phyloP scores from a whole-genome alignment of 768 basidiomycete species.

The Suillus paluster region DNA sequence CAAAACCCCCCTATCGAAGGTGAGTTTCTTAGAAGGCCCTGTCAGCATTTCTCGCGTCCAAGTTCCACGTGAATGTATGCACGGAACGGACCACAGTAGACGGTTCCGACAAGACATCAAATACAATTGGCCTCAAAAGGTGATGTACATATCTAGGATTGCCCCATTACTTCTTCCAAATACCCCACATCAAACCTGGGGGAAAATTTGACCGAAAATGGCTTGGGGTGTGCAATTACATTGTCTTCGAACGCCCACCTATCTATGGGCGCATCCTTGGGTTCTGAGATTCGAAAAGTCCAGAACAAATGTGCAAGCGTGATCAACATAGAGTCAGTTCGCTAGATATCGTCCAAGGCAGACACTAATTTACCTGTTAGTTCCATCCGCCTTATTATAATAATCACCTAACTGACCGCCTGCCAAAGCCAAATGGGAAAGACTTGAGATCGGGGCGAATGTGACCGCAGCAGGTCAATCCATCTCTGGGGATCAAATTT shows the following conservation, averaged over 20 bases:
- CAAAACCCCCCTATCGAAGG: not conserved
- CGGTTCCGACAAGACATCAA: not conserved
- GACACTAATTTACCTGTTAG: slow-evolving; percentile 37
- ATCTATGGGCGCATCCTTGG: slow-evolving; percentile 57
- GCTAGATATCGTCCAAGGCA: slow-evolving; percentile 61
- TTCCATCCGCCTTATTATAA: not conserved
- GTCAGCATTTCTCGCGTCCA: not conserved
- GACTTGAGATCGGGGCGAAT: slow-evolving; percentile 50
- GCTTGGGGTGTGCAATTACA: slow-evolving; percentile 57
- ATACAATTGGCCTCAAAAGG: not conserved
- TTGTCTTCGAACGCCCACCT: slow-evolving; percentile 58
- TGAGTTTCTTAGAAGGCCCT: too few species aligned
- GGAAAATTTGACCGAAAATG: slow-evolving; percentile 57
- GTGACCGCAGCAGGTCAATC: slow-evolving; percentile 45
- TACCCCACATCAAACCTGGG: slow-evolving; percentile 36
- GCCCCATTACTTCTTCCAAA: slow-evolving; percentile 6
- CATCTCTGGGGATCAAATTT: slow-evolving; percentile 61
- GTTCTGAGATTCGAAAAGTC: slow-evolving; percentile 58
- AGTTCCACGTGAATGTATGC: not conserved
- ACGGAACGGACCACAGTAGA: slow-evolving; percentile 1
- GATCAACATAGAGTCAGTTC: slow-evolving; percentile 55
- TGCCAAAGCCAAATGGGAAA: slow-evolving; percentile 59
- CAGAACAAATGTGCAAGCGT: slow-evolving; percentile 66
- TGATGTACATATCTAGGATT: slow-evolving; percentile 1
- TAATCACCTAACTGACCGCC: slow-evolving; percentile 29